Conservation (phyloP, 148 eudicot genomes). For the Agrostemma githago region DNA sequence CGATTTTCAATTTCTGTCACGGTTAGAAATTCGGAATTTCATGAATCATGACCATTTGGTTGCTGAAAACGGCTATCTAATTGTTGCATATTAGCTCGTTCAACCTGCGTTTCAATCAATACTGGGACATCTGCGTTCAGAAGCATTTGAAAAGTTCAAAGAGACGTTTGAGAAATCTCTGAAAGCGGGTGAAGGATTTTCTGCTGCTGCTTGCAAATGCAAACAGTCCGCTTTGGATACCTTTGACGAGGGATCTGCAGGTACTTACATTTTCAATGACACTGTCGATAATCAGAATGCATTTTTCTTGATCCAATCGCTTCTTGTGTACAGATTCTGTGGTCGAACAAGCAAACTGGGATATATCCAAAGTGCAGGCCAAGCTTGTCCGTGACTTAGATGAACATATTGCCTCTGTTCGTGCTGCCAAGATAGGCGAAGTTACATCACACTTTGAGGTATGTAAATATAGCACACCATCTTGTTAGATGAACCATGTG, state of each 20-base stretch:
- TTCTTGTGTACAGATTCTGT: slow-evolving; percentile 48
- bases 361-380: slow-evolving; percentile 67
- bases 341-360: slow-evolving; percentile 80
- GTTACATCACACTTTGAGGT: slow-evolving; percentile 79
- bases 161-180: slow-evolving; percentile 68
- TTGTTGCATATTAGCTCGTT: slow-evolving; percentile 50
- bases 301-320: background rate
- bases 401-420: slow-evolving; percentile 74
- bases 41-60: background rate
- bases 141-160: slow-evolving; percentile 60
- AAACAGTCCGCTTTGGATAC: slow-evolving; percentile 38
- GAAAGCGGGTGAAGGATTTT: slow-evolving; percentile 65
- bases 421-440: slow-evolving; percentile 75
- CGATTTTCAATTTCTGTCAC: background rate
- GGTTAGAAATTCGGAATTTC: background rate
- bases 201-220: slow-evolving; percentile 56
- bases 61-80: background rate
- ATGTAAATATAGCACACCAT: background rate
- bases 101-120: slow-evolving; percentile 76
- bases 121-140: slow-evolving; percentile 74
- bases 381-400: slow-evolving; percentile 81
- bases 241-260: slow-evolving; percentile 66
- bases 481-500: no score
- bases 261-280: background rate
- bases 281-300: background rate